Evolutionary conservation across 1,139 yeast species (phyloP).

Genomic region (Geotrichum citri-aurantii): DNA sequence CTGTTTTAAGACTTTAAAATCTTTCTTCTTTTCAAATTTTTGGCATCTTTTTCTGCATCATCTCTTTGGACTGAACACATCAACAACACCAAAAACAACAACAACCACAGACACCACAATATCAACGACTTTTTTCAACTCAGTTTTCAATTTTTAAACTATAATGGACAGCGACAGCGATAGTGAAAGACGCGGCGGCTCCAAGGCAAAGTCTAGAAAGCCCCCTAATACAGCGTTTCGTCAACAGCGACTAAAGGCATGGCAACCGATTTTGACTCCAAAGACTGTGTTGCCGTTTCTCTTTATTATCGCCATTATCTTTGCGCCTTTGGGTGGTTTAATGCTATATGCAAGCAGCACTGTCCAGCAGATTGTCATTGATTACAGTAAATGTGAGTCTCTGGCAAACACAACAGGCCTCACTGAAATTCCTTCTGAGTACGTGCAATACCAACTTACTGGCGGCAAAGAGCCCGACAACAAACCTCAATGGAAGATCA

Average conservation of each 20-base stretch:
- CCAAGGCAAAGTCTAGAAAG: constrained; percentile 35
- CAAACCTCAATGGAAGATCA: constrained; percentile 63
- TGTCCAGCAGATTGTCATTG: constrained; percentile 74
- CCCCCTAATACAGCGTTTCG: constrained; percentile 44
- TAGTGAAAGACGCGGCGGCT: constrained; percentile 28
- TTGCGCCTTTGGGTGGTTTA: constrained; percentile 89
- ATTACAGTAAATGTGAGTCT: constrained; percentile 68
- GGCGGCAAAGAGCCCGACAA: constrained; percentile 28
- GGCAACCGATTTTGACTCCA: constrained; percentile 84
- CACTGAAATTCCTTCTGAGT: constrained; percentile 57
- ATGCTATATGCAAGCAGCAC: constrained; percentile 74
- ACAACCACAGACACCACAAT: background rate
- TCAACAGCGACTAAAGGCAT: constrained; percentile 44
- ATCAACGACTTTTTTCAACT: background rate
- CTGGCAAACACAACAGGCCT: constrained; percentile 51
- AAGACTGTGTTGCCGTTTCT: constrained; percentile 81
- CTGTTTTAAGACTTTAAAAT: background rate
- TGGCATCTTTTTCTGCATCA: background rate
- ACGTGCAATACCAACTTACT: constrained; percentile 50
- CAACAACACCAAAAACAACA: background rate
- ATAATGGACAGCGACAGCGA: constrained; percentile 38
- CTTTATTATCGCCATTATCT: constrained; percentile 66
- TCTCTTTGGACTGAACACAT: background rate
- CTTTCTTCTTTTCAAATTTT: background rate
- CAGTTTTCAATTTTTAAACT: background rate